Evolutionary conservation across 768 basidiomycete genomes (phyloP).

Genomic region (Ramaria sp.): DNA sequence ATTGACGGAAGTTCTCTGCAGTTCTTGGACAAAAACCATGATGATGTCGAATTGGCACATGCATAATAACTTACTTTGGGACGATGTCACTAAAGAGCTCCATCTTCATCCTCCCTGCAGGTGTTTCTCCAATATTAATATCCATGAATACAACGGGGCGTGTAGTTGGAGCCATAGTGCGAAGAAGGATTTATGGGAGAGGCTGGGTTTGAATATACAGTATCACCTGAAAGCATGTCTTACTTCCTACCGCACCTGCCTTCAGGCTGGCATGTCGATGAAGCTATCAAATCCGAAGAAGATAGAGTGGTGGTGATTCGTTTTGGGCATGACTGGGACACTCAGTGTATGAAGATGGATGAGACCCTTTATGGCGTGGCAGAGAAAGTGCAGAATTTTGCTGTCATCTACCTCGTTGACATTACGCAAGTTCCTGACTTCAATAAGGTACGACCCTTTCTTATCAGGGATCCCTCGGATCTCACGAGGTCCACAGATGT

Average conservation of each 20-base stretch:
- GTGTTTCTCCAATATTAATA: conserved; percentile 91
- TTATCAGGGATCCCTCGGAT: not conserved
- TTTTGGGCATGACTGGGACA: conserved; percentile 91
- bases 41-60: not conserved
- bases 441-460: conserved; percentile 66
- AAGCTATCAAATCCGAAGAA: conserved; percentile 97
- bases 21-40: conserved; percentile 41
- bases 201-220: not conserved
- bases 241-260: conserved; percentile 74
- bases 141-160: conserved; percentile 97
- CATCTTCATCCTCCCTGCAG: conserved; percentile 92
- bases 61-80: conserved; percentile 58
- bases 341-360: conserved; percentile 98
- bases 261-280: conserved; percentile 97
- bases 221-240: conserved; percentile 54
- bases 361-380: conserved; percentile 87
- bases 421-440: conserved; percentile 97
- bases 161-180: conserved; percentile 7
- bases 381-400: conserved; percentile 98
- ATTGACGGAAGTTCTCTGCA: conserved; percentile 94
- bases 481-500: conserved; percentile 55
- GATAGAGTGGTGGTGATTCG: conserved; percentile 90
- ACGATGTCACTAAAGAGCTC: conserved; percentile 94
- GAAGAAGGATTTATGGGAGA: not conserved
- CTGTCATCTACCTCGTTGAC: conserved; percentile 90